Conservation (phyloP, 2,329 filamentous ascomycete genomes). For the Fusarium coffeatum region DNA sequence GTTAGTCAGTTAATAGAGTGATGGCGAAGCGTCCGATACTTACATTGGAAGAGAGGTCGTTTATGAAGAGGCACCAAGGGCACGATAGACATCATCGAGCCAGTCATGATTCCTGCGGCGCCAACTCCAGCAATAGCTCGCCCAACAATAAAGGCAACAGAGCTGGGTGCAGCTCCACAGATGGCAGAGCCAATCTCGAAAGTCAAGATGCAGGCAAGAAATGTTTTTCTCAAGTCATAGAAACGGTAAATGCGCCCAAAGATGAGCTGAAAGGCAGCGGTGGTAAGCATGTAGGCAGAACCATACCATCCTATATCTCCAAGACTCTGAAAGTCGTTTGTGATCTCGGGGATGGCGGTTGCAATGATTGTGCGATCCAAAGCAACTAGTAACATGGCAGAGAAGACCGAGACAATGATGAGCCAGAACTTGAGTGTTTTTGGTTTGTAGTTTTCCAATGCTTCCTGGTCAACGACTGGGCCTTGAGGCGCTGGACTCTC, state of each 20-base stretch:
- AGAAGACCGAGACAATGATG: constrained; percentile 64
- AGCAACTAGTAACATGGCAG: constrained; percentile 68
- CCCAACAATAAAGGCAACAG: constrained; percentile 65
- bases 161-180: constrained; percentile 66
- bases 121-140: constrained; percentile 68
- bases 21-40: constrained; percentile 5
- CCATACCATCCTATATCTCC: constrained; percentile 74
- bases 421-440: constrained; percentile 67
- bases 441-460: constrained; percentile 61
- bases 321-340: constrained; percentile 67
- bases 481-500: constrained; percentile 31
- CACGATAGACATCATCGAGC: constrained; percentile 67
- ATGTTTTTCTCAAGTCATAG: constrained; percentile 62
- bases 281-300: constrained; percentile 70
- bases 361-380: constrained; percentile 67
- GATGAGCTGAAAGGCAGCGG: constrained; percentile 63
- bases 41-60: constrained; percentile 67
- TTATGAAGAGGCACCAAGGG: constrained; percentile 70
- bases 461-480: constrained; percentile 44
- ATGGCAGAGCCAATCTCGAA: constrained; percentile 67
- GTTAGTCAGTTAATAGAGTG: constrained; percentile 21
- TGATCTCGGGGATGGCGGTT: constrained; percentile 66
- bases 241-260: constrained; percentile 67
- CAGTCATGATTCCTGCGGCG: constrained; percentile 68
- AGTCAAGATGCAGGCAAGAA: constrained; percentile 60